Evolutionary conservation across 768 basidiomycete genomes (phyloP).

Genomic region (Tulasnella sp.): DNA sequence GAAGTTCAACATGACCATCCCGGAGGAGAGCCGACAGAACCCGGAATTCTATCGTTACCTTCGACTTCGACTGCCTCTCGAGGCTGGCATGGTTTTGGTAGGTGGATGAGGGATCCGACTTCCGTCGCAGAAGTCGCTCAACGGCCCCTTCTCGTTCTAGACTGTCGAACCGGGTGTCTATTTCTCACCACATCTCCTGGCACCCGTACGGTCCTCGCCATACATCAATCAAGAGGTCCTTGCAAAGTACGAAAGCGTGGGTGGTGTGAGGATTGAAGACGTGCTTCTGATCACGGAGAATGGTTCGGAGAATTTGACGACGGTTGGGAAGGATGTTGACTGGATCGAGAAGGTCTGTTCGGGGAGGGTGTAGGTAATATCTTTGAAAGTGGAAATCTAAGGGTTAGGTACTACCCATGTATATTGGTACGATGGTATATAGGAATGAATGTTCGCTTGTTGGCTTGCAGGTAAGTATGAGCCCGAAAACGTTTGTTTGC

Average conservation of each 20-base stretch:
- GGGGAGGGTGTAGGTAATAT: constrained; percentile 42
- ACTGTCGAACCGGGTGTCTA: constrained; percentile 91
- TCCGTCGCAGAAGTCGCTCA: neutral
- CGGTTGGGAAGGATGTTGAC: constrained; percentile 71
- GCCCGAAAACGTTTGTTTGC: constrained; percentile 1
- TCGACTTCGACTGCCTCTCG: constrained; percentile 68
- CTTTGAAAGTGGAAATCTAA: neutral
- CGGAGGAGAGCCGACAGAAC: constrained; percentile 41
- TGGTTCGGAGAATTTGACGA: constrained; percentile 82
- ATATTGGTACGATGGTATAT: neutral
- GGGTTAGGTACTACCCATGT: neutral
- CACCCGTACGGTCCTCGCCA: constrained; percentile 56
- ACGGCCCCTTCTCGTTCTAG: constrained; percentile 40
- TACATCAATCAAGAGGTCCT: constrained; percentile 69
- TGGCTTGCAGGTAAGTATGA: neutral
- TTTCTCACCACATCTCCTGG: constrained; percentile 76
- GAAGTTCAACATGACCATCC: constrained; percentile 46
- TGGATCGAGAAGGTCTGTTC: constrained; percentile 83
- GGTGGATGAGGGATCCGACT: constrained; percentile 38
- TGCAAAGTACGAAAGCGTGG: constrained; percentile 70
- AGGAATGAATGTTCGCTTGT: neutral
- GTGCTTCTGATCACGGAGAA: constrained; percentile 71
- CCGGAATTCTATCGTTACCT: constrained; percentile 75
- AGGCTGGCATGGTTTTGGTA: constrained; percentile 81
- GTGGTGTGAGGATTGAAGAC: constrained; percentile 93